Percentiles rank a stretch among this genome's conserved stretches.
These are phyloP conservation scores for Stephania japonica DNA, from an alignment of 164 flowering plant genomes.

Conservation along the genomic window DNA sequence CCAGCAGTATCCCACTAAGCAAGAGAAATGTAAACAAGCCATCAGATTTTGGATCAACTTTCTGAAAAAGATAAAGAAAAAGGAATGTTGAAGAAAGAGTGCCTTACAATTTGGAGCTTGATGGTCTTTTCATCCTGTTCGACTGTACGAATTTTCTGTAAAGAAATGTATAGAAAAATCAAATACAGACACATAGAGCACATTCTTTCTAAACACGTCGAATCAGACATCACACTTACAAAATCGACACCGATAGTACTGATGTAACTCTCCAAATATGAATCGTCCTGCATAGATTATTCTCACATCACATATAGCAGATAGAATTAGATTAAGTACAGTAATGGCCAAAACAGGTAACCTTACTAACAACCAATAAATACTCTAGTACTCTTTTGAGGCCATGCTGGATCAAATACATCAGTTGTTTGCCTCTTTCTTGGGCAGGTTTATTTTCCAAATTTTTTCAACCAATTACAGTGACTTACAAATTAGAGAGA, in stretches of 20 bases:
- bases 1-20: slow-evolving; percentile 85
- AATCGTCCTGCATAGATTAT: slow-evolving; percentile 30
- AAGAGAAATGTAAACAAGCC: slow-evolving; percentile 1
- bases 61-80: neutral
- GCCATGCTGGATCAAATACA: neutral
- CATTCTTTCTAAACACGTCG: neutral
- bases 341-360: neutral
- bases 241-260: slow-evolving; percentile 49
- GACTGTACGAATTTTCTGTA: slow-evolving; percentile 44
- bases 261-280: slow-evolving; percentile 43
- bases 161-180: neutral
- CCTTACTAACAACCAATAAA: neutral
- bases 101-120: slow-evolving; percentile 43
- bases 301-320: neutral
- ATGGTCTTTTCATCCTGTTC: slow-evolving; percentile 46
- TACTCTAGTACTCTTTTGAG: neutral
- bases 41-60: neutral
- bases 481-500: neutral
- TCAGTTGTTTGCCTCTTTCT: neutral
- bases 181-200: neutral
- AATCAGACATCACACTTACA: slow-evolving; percentile 24
- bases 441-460: neutral
- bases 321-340: neutral
- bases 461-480: neutral
- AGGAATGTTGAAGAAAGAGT: neutral